A percentile compares a stretch with the other conserved stretches of the same genome.
These are phyloP conservation scores for Scedosporium boydii DNA, from an alignment of 2,329 filamentous ascomycete genomes.

Conservation along the genomic window DNA sequence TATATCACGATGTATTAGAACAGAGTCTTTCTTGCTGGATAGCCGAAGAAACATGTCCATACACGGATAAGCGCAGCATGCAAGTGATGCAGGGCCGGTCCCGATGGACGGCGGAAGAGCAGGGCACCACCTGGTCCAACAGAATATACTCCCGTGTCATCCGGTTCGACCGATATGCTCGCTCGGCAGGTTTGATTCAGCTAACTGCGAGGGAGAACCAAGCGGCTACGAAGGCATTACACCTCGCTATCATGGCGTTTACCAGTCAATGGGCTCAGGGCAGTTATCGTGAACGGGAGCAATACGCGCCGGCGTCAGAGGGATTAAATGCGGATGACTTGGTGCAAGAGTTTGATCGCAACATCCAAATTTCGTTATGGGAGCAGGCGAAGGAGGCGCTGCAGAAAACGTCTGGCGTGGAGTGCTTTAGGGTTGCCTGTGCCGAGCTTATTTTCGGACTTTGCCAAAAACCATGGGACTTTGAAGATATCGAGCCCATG, in stretches of 20 bases:
- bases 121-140: constrained; percentile 33
- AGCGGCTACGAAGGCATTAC: constrained; percentile 32
- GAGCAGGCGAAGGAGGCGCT: constrained; percentile 25
- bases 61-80: constrained; percentile 13
- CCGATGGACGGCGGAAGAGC: constrained; percentile 15
- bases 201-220: constrained; percentile 31
- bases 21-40: constrained; percentile 44
- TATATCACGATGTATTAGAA: constrained; percentile 46
- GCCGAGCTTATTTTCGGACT: constrained; percentile 28
- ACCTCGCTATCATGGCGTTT: constrained; percentile 41
- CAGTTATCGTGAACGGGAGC: constrained; percentile 17
- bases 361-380: constrained; percentile 27
- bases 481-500: neutral
- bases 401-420: constrained; percentile 23
- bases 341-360: constrained; percentile 22
- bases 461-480: constrained; percentile 21
- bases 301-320: constrained; percentile 8
- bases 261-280: constrained; percentile 40
- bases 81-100: neutral
- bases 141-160: constrained; percentile 39
- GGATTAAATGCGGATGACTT: constrained; percentile 12
- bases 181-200: constrained; percentile 26
- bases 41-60: constrained; percentile 43
- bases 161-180: constrained; percentile 34
- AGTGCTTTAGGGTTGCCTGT: constrained; percentile 27